phyloP scores from a whole-genome alignment of 495 filamentous ascomycete species.

The Antarctomyces pellizariae region DNA sequence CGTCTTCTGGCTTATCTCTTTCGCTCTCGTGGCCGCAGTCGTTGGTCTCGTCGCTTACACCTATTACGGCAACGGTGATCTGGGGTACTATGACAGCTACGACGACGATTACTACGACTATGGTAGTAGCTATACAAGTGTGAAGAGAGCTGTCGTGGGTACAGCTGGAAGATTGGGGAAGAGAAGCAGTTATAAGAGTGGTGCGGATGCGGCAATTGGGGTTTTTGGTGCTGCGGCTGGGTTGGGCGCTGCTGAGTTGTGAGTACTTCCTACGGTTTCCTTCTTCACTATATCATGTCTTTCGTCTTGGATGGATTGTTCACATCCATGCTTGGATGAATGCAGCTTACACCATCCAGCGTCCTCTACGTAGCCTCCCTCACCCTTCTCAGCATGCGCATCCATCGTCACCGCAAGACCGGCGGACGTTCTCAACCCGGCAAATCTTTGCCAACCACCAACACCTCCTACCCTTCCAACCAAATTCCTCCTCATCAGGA shows the following conservation, averaged over 20 bases:
- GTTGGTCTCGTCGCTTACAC: constrained; percentile 5
- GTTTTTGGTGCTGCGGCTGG: constrained; percentile 9
- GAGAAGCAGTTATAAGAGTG: background rate
- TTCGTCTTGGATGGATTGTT: too few species aligned
- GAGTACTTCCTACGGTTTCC: constrained; percentile 5
- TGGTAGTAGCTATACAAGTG: constrained; percentile 3
- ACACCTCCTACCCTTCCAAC: too few species aligned
- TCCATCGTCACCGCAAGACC: too few species aligned
- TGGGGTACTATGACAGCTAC: constrained; percentile 1
- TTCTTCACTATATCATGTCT: background rate
- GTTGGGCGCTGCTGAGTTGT: constrained; percentile 20
- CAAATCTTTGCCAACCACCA: too few species aligned
- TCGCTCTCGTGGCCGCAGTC: constrained; percentile 16
- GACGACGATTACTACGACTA: constrained; percentile 8
- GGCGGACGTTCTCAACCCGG: too few species aligned
- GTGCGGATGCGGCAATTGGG: background rate
- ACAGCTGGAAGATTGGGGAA: constrained; percentile 7
- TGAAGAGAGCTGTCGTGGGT: background rate
- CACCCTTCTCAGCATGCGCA: too few species aligned
- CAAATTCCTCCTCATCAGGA: too few species aligned
- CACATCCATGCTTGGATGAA: too few species aligned
- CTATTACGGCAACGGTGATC: too few species aligned
- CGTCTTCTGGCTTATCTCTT: constrained; percentile 21
- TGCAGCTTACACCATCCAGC: too few species aligned
- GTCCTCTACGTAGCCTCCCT: too few species aligned